Base-by-base conservation (phyloP, 257 asterid species). In the Cynanchum wilfordii region DNA sequence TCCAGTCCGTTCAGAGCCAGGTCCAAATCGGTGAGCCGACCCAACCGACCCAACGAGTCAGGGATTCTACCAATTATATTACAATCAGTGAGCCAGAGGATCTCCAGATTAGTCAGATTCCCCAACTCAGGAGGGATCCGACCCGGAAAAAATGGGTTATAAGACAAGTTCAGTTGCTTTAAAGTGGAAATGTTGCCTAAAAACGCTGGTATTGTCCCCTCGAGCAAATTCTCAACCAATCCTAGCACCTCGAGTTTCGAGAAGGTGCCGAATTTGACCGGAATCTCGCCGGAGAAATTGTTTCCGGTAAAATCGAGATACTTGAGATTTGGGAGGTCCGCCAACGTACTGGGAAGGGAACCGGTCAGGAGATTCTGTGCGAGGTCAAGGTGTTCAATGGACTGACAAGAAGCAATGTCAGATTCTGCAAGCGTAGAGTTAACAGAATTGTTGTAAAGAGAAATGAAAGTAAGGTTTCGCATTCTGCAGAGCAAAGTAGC, bases 101-200 rank as follows among this genome's bases (percentile, higher is more conserved):
- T 95, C 85, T 91, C 89, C 1, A 94, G 82, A 77, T 79, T 83
- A 47, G 88, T 74, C 44, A 94, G 87, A 27, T 91, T 91, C 0
- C 97, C 99, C n/a, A 94, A 78, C 87, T 87, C 95, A 79, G 87
- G 85, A 64, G 97, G 97, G 62, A 94, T 77, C 85, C 93, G 95
- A 79, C 97, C 95, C 82, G 89, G 92, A 0, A 67, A 82, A 81
- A 95, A 92, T 72, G 94, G 86, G 81, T 95, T 95, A 81, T 95
- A 95, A 8, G 97, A 90, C 55, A 95, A 86, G 78, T 95, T 95
- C 80, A 95, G 60, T 89, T 90, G 93, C 83, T 89, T 92, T 79
- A 95, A 81, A 50, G 89, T 84, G 12, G 96, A 84, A 69, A 95
- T 69, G 65, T 95, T 90, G 19, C 99, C 97, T 0, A 95, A 77